phyloP scores from a whole-genome alignment of 345 rosid genomes.

The Linum tenue region DNA sequence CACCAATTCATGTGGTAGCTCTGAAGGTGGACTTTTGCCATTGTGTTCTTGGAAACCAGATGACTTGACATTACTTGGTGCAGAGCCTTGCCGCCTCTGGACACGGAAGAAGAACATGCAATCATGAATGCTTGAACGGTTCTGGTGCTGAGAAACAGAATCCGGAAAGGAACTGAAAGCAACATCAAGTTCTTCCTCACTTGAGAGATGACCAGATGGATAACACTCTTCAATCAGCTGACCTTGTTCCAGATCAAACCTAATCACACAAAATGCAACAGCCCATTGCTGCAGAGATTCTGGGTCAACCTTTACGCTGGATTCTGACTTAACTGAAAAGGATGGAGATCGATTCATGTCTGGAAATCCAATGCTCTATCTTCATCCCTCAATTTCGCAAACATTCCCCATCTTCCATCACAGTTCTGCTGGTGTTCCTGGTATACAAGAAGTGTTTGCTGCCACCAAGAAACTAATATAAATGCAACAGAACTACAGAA shows the following conservation, averaged over 20 bases:
- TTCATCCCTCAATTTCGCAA: conserved; percentile 24
- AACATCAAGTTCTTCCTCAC: conserved; percentile 82
- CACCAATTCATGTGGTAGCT: conserved; percentile 16
- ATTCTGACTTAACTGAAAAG: conserved; percentile 63
- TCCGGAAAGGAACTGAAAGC: conserved; percentile 95
- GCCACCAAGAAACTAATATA: neutral
- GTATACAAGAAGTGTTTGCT: neutral
- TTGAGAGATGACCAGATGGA: conserved; percentile 56
- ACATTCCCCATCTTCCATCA: conserved; percentile 20
- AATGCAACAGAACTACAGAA: neutral
- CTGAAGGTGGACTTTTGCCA: conserved; percentile 22
- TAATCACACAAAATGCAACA: conserved; percentile 72
- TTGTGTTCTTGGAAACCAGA: conserved; percentile 25
- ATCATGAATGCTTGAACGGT: conserved; percentile 86
- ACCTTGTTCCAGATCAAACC: conserved; percentile 95
- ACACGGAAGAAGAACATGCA: conserved; percentile 95
- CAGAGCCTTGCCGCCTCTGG: conserved; percentile 37
- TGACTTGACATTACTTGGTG: conserved; percentile 22
- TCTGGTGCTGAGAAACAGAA: conserved; percentile 81
- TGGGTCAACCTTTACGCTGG: conserved; percentile 46
- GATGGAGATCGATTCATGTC: conserved; percentile 94
- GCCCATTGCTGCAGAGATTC: conserved; percentile 71
- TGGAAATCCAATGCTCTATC: conserved; percentile 12
- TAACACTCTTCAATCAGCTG: conserved; percentile 92
- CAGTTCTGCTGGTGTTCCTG: neutral